These are phyloP conservation scores for Stereocaulon alpinum DNA, from an alignment of 495 filamentous ascomycete genomes.

Conservation along the genomic window DNA sequence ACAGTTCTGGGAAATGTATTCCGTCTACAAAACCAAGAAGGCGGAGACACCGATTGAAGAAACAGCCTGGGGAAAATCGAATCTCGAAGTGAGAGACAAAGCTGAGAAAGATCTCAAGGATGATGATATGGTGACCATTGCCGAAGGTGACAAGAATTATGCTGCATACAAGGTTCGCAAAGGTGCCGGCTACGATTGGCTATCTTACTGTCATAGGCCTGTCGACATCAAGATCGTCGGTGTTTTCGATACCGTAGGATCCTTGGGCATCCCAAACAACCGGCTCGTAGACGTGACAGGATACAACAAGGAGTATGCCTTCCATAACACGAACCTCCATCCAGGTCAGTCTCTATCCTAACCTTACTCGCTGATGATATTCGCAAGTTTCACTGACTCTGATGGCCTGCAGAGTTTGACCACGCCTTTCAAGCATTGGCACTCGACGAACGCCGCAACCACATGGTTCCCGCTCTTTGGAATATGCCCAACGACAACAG, in stretches of 20 bases:
- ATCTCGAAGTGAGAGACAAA: constrained; percentile 8
- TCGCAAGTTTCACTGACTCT: not conserved
- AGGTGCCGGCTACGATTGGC: not conserved
- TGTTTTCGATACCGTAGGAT: constrained; percentile 50
- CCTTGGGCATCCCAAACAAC: not conserved
- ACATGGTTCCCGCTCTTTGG: constrained; percentile 47
- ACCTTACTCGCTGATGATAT: not conserved
- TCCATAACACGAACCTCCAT: constrained; percentile 7
- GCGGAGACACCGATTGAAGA: constrained; percentile 18
- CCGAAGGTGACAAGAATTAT: not conserved
- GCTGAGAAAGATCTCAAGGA: constrained; percentile 6
- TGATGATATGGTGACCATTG: not conserved
- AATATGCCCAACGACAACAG: constrained; percentile 27
- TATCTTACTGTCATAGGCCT: constrained; percentile 4
- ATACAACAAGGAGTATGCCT: constrained; percentile 9
- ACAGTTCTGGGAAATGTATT: constrained; percentile 27
- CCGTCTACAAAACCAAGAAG: constrained; percentile 22
- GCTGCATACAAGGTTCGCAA: constrained; percentile 2
- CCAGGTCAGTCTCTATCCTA: not conserved
- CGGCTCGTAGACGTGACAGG: constrained; percentile 9
- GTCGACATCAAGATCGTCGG: constrained; percentile 38
- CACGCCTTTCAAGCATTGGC: constrained; percentile 51
- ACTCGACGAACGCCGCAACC: constrained; percentile 43
- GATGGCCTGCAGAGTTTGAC: constrained; percentile 34
- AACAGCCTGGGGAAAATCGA: constrained; percentile 17